These are phyloP conservation scores for Lycium barbarum DNA, from an alignment of 257 asterid genomes.

Conservation along the genomic window DNA sequence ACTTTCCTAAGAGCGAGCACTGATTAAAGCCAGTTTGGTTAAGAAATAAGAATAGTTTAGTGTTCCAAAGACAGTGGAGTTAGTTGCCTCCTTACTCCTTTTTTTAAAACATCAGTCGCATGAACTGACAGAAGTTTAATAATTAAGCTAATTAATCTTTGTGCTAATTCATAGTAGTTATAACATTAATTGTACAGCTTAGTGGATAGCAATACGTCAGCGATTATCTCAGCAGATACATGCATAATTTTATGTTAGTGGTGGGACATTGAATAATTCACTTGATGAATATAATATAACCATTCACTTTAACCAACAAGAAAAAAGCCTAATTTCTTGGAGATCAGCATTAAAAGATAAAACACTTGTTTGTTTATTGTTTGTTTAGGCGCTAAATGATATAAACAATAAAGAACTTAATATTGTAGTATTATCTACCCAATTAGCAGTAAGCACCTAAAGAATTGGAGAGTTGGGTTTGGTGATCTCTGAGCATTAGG, in stretches of 20 bases:
- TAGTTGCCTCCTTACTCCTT: slow-evolving; percentile 5
- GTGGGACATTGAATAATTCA: slow-evolving; percentile 28
- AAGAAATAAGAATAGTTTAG: neutral
- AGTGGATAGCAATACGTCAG: slow-evolving; percentile 22
- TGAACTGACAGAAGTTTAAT: slow-evolving; percentile 5
- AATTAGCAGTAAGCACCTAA: slow-evolving; percentile 24
- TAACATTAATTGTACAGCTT: slow-evolving; percentile 9
- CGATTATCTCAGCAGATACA: slow-evolving; percentile 18
- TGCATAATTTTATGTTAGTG: slow-evolving; percentile 32
- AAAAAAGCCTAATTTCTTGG: slow-evolving; percentile 47
- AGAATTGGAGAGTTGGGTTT: slow-evolving; percentile 22
- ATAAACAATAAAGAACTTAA: slow-evolving; percentile 17
- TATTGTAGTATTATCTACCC: neutral
- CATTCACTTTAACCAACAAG: slow-evolving; percentile 30
- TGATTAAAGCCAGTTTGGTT: neutral
- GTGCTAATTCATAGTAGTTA: neutral
- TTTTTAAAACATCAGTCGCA: slow-evolving; percentile 6
- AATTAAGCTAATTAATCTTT: slow-evolving; percentile 28
- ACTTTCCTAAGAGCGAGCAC: slow-evolving; percentile 30
- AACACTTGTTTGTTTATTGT: slow-evolving; percentile 1
- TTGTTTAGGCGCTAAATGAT: neutral
- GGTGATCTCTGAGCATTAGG: slow-evolving; percentile 31
- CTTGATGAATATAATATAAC: slow-evolving; percentile 9
- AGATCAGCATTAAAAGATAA: slow-evolving; percentile 32
- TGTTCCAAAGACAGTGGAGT: slow-evolving; percentile 38